Conservation (phyloP, 164 flowering plant genomes). For the Aristolochia californica region DNA sequence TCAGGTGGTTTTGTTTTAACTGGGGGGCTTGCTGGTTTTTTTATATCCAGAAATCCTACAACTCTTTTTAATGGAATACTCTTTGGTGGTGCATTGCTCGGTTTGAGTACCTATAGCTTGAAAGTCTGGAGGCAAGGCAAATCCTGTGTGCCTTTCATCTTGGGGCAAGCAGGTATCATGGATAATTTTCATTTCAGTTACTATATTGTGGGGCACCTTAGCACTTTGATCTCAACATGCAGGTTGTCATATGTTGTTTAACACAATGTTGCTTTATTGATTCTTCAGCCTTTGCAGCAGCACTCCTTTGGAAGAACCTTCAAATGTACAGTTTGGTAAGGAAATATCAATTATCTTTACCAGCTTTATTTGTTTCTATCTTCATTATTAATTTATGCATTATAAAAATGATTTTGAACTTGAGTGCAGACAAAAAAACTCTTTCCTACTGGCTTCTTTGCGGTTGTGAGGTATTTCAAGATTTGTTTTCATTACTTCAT, state of each 20-base stretch:
- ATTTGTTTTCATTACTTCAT: not conserved
- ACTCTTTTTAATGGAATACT: slow-evolving; percentile 39
- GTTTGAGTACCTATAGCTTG: slow-evolving; percentile 59
- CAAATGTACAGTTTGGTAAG: slow-evolving; percentile 55
- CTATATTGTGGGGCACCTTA: no score
- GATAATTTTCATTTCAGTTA: not conserved
- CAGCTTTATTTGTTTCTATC: not conserved
- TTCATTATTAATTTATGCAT: not conserved
- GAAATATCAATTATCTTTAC: not conserved
- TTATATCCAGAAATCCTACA: slow-evolving; percentile 49
- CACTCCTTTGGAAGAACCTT: slow-evolving; percentile 49
- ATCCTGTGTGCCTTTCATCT: slow-evolving; percentile 73
- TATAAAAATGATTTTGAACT: not conserved
- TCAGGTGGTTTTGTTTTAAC: slow-evolving; percentile 66
- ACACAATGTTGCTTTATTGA: slow-evolving; percentile 1
- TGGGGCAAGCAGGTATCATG: slow-evolving; percentile 82
- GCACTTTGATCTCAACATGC: not conserved
- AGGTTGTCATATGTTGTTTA: not conserved
- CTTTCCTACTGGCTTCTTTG: slow-evolving; percentile 58
- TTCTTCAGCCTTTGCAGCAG: slow-evolving; percentile 56
- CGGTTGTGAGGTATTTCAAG: slow-evolving; percentile 44
- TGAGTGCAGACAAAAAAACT: slow-evolving; percentile 63
- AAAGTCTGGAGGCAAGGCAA: slow-evolving; percentile 87
- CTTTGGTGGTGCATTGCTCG: slow-evolving; percentile 68
- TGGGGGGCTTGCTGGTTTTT: slow-evolving; percentile 62